Percentiles rank a stretch among this genome's conserved stretches.
Conservation (phyloP, 495 filamentous ascomycete genomes). For the Penicillium ochrochloron region DNA sequence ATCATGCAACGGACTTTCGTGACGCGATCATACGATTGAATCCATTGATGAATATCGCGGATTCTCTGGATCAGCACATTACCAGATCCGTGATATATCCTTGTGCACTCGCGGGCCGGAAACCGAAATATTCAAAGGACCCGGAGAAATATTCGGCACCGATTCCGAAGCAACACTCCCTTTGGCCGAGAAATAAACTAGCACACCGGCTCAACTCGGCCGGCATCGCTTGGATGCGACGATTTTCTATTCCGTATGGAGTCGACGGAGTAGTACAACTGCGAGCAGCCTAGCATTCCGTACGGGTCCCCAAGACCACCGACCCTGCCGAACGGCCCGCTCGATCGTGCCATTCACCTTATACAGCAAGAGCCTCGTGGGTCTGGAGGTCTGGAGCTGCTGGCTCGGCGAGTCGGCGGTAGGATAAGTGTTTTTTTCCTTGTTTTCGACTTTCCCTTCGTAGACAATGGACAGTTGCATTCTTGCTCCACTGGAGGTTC, state of each 20-base stretch:
- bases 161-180: neutral
- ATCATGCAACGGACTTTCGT: neutral
- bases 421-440: too few species aligned
- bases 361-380: conserved; percentile 14
- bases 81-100: neutral
- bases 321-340: conserved; percentile 1
- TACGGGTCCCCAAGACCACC: neutral
- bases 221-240: neutral
- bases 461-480: neutral
- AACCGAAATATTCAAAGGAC: neutral
- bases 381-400: neutral
- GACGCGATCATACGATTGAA: conserved; percentile 12
- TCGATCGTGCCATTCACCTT: conserved; percentile 16
- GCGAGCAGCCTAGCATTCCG: too few species aligned
- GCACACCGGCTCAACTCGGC: neutral
- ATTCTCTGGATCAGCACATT: neutral
- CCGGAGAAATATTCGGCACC: neutral
- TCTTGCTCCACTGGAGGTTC: conserved; percentile 13
- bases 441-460: neutral
- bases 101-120: conserved; percentile 14
- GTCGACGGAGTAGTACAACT: too few species aligned
- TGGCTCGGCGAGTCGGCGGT: too few species aligned
- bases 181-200: neutral
- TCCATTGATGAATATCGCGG: neutral
- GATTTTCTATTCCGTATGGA: neutral